Evolutionary conservation across 2,329 filamentous ascomycete species (phyloP).

Genomic region (Leptosphaerulina australis): DNA sequence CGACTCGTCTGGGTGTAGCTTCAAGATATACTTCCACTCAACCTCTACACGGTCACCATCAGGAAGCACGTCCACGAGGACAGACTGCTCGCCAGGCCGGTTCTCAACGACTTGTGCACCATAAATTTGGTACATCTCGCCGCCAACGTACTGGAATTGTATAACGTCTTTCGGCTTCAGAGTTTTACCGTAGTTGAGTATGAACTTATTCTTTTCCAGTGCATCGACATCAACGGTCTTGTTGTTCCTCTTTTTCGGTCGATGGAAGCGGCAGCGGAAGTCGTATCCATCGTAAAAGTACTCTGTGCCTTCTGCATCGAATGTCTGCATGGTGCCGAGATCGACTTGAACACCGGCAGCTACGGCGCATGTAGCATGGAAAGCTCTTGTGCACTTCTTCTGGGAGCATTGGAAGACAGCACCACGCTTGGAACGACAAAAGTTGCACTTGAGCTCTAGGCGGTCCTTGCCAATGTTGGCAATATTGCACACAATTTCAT

Average conservation of each 20-base stretch:
- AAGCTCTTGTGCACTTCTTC: conserved; percentile 90
- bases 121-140: conserved; percentile 87
- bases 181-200: conserved; percentile 70
- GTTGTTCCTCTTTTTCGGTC: conserved; percentile 85
- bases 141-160: conserved; percentile 78
- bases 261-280: conserved; percentile 92
- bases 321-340: conserved; percentile 81
- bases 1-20: conserved; percentile 73
- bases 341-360: conserved; percentile 92
- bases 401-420: conserved; percentile 96
- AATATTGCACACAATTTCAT: conserved; percentile 78
- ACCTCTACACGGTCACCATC: conserved; percentile 80
- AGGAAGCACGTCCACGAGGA: conserved; percentile 83
- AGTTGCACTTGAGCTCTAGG: conserved; percentile 90
- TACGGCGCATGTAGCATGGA: conserved; percentile 93
- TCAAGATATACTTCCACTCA: conserved; percentile 81
- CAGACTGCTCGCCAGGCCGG: conserved; percentile 71
- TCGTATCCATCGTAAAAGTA: conserved; percentile 92
- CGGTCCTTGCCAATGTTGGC: conserved; percentile 84
- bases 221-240: conserved; percentile 72
- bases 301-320: conserved; percentile 87
- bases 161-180: conserved; percentile 77
- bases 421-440: conserved; percentile 92
- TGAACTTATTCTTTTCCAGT: conserved; percentile 72
- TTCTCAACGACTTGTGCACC: conserved; percentile 89